Evolutionary conservation across 495 filamentous ascomycete species (phyloP), one percentile per base, ranked within the genome.

Genomic region (Chaetomium cochliodes): DNA sequence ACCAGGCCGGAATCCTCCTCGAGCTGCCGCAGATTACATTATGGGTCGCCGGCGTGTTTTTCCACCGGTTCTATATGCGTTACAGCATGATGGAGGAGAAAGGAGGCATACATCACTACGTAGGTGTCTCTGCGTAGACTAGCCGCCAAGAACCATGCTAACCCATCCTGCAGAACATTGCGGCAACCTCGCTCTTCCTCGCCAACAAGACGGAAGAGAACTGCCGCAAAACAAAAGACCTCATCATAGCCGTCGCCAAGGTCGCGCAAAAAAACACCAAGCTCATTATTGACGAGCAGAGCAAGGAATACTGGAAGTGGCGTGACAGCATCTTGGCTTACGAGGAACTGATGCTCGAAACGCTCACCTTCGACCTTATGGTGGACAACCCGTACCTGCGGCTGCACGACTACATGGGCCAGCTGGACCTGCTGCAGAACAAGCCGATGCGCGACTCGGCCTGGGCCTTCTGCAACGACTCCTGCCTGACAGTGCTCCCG

Each of bases 141-240:
- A n/a, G n/a, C n/a, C n/a, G n/a, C n/a, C n/a, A 55, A 64, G 58
- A 65, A 23, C 23, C 25, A 55, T 58, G 20, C 62, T 57, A 13
- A 59, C 44, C 42, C 15, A 37, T 2, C 23, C 41, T 41, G 16
- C 66, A 88, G 85, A 86, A 86, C 69, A 90, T 94, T 52, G 94
- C 91, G 2, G 94, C 92, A 0, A 96, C 92, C 0, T 81, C 92
- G 4, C 83, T 98, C 8, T 98, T 97, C 70, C 85, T 98, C 9
- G 93, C 94, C 11, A 96, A 92, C 68, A 98, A 98, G 76, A 93
- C 96, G 7, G 94, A 98, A 68, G 94, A 98, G 73, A 93, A 93
- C 72, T 91, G 90, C 71, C 90, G 93, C 30, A 96, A 94, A 69
- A 96, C 96, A 69, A 92, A 90, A 69, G 92, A 98, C 65, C 79